Percentiles rank a stretch among this genome's conserved stretches.
Evolutionary conservation across 768 basidiomycete genomes (phyloP).

Genomic region (Boletellus emodensis): DNA sequence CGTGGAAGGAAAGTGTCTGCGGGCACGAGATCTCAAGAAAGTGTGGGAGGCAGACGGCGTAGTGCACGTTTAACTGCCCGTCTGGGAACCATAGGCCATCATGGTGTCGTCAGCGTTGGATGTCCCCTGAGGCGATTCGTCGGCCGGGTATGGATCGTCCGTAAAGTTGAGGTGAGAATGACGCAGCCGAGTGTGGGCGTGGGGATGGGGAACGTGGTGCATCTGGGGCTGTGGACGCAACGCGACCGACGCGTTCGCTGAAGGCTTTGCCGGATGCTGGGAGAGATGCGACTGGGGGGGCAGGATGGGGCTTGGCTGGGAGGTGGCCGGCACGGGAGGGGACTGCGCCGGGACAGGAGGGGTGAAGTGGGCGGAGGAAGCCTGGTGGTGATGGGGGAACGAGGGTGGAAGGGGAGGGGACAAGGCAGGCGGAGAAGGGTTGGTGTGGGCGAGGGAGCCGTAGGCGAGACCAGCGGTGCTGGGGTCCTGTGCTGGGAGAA

Average conservation of each 20-base stretch:
- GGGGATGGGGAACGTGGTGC: slow-evolving; percentile 80
- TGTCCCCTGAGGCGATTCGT: slow-evolving; percentile 25
- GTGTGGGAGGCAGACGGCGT: not conserved
- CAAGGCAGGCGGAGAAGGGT: slow-evolving; percentile 19
- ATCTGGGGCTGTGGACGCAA: slow-evolving; percentile 55
- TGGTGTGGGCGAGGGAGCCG: slow-evolving; percentile 19
- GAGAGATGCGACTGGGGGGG: slow-evolving; percentile 16
- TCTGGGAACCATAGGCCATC: slow-evolving; percentile 43
- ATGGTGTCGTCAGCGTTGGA: slow-evolving; percentile 40
- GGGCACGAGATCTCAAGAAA: not conserved
- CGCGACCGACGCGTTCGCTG: slow-evolving; percentile 40
- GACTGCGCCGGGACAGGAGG: slow-evolving; percentile 19
- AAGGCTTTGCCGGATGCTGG: slow-evolving; percentile 27
- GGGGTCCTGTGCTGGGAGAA: slow-evolving; percentile 17
- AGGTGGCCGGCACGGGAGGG: slow-evolving; percentile 20
- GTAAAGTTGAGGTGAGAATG: slow-evolving; percentile 50
- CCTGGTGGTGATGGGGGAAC: not conserved
- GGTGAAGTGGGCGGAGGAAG: slow-evolving; percentile 15
- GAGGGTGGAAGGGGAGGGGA: slow-evolving; percentile 16
- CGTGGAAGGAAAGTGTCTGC: not conserved
- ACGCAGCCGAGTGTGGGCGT: slow-evolving; percentile 72
- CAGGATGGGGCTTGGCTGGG: slow-evolving; percentile 18
- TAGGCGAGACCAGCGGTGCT: slow-evolving; percentile 14
- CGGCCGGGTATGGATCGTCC: slow-evolving; percentile 31
- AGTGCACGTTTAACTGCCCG: slow-evolving; percentile 19